These are phyloP conservation scores for Diaporthe citri DNA, from an alignment of 2,329 filamentous ascomycete genomes.

Conservation along the genomic window DNA sequence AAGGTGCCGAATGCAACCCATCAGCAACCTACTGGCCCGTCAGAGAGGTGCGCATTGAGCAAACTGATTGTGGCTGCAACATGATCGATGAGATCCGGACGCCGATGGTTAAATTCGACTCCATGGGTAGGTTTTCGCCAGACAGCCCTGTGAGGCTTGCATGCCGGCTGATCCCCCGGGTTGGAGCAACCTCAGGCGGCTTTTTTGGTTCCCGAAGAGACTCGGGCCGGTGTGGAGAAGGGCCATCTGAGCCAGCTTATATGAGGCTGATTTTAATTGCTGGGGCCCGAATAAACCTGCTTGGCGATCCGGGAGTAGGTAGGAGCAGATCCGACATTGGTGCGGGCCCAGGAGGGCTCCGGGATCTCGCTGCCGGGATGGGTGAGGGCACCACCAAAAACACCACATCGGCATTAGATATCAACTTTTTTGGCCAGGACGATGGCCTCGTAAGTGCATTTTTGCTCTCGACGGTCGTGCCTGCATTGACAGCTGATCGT, in stretches of 20 bases:
- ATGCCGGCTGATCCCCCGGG: no score
- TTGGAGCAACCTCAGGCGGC: background rate
- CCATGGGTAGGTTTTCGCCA: background rate
- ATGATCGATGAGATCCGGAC: background rate
- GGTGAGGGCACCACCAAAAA: background rate
- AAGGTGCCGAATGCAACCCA: background rate
- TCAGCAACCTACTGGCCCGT: background rate
- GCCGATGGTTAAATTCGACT: background rate
- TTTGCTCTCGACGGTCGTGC: background rate
- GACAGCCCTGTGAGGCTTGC: background rate
- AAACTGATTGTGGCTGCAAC: background rate
- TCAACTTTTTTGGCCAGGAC: background rate
- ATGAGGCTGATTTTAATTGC: background rate
- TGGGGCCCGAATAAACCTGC: background rate
- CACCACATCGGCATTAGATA: background rate
- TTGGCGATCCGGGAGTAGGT: background rate
- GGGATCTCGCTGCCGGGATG: background rate
- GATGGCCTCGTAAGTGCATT: background rate
- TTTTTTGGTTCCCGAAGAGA: background rate
- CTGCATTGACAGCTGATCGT: constrained; percentile 13
- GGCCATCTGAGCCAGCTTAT: background rate
- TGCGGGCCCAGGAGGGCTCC: background rate
- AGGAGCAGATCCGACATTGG: constrained; percentile 1
- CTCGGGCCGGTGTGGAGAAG: constrained; percentile 1
- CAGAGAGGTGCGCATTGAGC: background rate